Evolutionary conservation across 805 yeast species (phyloP).

Genomic region (Zygotorulaspora chibaensis): DNA sequence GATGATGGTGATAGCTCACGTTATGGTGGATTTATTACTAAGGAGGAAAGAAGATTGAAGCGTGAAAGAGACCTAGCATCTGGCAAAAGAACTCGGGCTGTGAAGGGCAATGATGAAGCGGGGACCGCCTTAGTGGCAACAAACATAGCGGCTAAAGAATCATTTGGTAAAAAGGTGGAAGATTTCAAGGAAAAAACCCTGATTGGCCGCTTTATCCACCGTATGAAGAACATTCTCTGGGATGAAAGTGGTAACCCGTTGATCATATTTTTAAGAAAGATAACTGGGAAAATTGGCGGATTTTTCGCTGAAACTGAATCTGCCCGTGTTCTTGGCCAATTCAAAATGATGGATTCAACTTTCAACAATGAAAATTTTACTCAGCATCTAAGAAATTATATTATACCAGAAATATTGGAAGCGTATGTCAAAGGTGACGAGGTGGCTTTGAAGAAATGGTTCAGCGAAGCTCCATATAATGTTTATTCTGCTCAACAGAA

Average conservation of each 20-base stretch:
- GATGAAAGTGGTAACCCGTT: conserved; percentile 94
- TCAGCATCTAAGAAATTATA: conserved; percentile 81
- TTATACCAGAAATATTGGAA: conserved; percentile 91
- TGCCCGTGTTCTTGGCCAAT: conserved; percentile 83
- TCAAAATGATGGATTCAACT: conserved; percentile 84
- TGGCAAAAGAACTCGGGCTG: conserved; percentile 61
- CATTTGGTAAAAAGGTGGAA: conserved; percentile 60
- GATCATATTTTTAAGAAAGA: conserved; percentile 71
- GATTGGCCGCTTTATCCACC: conserved; percentile 59
- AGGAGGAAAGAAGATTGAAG: conserved; percentile 72
- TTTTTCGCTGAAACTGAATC: conserved; percentile 95
- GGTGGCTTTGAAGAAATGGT: conserved; percentile 78
- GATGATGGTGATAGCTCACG: conserved; percentile 86
- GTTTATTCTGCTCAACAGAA: conserved; percentile 92
- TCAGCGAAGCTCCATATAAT: conserved; percentile 94
- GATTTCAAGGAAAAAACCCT: conserved; percentile 62
- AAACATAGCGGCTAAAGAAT: conserved; percentile 68
- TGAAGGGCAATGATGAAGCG: conserved; percentile 74
- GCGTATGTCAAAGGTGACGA: conserved; percentile 93
- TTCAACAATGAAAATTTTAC: conserved; percentile 77
- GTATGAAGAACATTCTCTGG: conserved; percentile 63
- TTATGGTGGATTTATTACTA: conserved; percentile 88
- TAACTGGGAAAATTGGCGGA: conserved; percentile 75
- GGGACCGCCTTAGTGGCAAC: conserved; percentile 82
- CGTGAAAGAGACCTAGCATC: conserved; percentile 58